A percentile compares a stretch with the other conserved stretches of the same genome.
phyloP scores from a whole-genome alignment of 768 basidiomycete genomes.

The Termitomyces heimii region DNA sequence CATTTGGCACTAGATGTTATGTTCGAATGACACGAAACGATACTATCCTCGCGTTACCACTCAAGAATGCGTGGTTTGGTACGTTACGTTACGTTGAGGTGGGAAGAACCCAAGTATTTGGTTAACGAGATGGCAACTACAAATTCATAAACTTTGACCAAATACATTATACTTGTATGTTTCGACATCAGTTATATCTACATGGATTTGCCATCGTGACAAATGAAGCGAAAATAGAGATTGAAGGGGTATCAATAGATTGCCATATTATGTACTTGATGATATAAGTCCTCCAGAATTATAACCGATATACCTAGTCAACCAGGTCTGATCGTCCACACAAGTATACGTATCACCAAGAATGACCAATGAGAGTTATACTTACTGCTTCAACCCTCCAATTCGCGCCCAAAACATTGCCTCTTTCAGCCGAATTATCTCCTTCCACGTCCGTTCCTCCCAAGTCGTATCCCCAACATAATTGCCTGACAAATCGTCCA shows the following conservation, averaged over 20 bases:
- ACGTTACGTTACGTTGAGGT: neutral
- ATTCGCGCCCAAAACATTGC: constrained; percentile 86
- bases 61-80: neutral
- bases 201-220: neutral
- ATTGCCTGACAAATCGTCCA: constrained; percentile 25
- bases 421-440: constrained; percentile 65
- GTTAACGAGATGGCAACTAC: neutral
- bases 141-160: neutral
- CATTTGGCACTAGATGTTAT: constrained; percentile 2
- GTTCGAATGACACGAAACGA: neutral
- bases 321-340: neutral
- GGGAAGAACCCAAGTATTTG: neutral
- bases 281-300: constrained; percentile 4
- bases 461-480: constrained; percentile 68
- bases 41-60: neutral
- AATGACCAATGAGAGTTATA: neutral
- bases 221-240: neutral
- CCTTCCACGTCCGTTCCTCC: constrained; percentile 86
- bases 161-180: neutral
- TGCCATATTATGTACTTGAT: neutral
- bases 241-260: constrained; percentile 5
- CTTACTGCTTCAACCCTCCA: constrained; percentile 38
- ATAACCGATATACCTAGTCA: neutral
- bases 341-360: neutral
- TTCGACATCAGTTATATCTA: neutral